Conservation (phyloP, 2,329 filamentous ascomycete genomes). For the Achaetomium macrosporum region DNA sequence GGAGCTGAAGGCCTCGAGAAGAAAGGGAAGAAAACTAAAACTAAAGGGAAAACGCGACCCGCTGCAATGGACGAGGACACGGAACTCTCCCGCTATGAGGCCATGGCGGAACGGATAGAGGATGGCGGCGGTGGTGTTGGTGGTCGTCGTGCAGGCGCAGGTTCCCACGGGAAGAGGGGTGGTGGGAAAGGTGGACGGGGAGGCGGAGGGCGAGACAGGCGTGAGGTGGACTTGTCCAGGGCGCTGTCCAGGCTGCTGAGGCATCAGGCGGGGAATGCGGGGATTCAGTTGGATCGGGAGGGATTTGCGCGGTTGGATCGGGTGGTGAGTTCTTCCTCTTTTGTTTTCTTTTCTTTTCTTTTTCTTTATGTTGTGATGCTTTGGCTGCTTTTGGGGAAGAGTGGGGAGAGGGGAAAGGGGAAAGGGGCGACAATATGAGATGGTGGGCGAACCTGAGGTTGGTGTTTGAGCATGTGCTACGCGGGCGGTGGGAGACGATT, state of each 20-base stretch:
- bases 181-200: conserved; percentile 15
- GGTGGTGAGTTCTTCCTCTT: conserved; percentile 55
- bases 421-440: neutral
- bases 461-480: no score
- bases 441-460: neutral
- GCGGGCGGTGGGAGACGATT: no score
- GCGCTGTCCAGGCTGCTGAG: conserved; percentile 50
- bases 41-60: no score
- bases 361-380: neutral
- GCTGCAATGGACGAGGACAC: neutral
- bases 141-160: conserved; percentile 23
- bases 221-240: conserved; percentile 47
- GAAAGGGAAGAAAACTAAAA: no score
- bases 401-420: neutral
- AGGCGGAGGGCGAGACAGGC: conserved; percentile 30
- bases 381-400: neutral
- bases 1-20: no score
- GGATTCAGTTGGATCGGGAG: conserved; percentile 51
- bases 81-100: neutral
- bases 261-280: conserved; percentile 52
- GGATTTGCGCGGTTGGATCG: conserved; percentile 53
- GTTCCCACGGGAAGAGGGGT: conserved; percentile 28
- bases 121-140: conserved; percentile 1
- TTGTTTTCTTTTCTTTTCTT: conserved; percentile 1
- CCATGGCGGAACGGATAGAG: conserved; percentile 17